These are phyloP conservation scores for Cryptosporidium parvum DNA, from an alignment of 169 alveolate species.

Conservation along the genomic window DNA sequence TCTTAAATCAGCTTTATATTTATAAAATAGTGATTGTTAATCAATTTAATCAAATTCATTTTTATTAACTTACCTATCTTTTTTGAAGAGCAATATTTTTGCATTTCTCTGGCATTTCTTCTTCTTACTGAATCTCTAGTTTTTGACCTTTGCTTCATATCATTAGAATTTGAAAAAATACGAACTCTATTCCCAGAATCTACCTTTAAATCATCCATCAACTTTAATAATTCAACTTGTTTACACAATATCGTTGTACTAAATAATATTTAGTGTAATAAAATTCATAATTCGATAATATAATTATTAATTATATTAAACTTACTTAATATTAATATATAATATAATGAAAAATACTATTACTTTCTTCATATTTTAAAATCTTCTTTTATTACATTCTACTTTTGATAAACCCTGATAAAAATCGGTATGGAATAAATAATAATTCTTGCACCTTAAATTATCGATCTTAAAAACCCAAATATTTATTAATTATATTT, in stretches of 20 bases:
- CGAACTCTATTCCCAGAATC: neutral
- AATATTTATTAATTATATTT: no score
- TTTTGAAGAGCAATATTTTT: neutral
- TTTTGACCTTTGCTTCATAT: neutral
- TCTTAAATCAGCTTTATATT: constrained; percentile 25
- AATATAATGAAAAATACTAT: no score
- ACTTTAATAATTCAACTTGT: constrained; percentile 1
- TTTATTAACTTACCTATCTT: constrained; percentile 13
- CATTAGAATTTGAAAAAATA: neutral
- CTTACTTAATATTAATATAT: no score
- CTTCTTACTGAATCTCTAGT: neutral
- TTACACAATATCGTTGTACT: neutral
- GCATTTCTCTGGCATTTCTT: neutral
- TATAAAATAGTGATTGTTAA: no score
- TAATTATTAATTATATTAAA: no score
- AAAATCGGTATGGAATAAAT: no score
- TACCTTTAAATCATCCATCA: neutral
- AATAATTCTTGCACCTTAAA: no score
- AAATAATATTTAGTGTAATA: neutral
- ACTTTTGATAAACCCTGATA: no score
- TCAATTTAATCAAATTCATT: neutral
- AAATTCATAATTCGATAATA: neutral
- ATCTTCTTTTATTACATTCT: no score
- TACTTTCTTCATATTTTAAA: no score
- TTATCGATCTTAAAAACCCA: no score